phyloP scores from a whole-genome alignment of 371 early-diverging fungal species.

The Capillidium rhysosporum region DNA sequence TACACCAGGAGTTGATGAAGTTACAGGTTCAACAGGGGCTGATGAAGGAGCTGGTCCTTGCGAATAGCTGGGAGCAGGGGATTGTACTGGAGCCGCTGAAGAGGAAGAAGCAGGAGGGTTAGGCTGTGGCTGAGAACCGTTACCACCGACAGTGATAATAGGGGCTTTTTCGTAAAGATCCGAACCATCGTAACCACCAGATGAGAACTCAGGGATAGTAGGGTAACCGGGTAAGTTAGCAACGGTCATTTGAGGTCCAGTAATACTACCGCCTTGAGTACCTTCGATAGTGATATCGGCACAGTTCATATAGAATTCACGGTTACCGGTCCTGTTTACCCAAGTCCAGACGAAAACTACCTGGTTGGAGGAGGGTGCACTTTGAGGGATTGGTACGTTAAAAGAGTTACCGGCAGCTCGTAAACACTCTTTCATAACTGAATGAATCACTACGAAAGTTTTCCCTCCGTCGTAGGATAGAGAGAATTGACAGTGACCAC shows the following conservation, averaged over 20 bases:
- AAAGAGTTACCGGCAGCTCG: not conserved
- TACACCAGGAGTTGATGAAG: too few relatives aligned
- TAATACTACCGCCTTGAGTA: constrained; percentile 12
- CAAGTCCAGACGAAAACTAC: not conserved
- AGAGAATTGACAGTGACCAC: constrained; percentile 33
- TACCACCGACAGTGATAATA: constrained; percentile 13
- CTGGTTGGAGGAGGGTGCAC: not conserved
- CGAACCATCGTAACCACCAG: constrained; percentile 13
- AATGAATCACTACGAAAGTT: not conserved
- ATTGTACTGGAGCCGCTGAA: not conserved
- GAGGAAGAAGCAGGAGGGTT: not conserved
- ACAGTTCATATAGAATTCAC: constrained; percentile 45
- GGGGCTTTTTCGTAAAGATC: constrained; percentile 13
- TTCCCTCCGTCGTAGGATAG: constrained; percentile 11
- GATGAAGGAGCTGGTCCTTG: too few relatives aligned
- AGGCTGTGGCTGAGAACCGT: not conserved
- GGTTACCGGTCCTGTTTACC: constrained; percentile 34
- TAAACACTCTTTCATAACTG: not conserved
- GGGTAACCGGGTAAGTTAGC: constrained; percentile 21
- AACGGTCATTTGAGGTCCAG: constrained; percentile 24
- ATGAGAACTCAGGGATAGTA: constrained; percentile 22
- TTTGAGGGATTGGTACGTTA: not conserved
- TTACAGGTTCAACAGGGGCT: too few relatives aligned
- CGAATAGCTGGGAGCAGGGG: too few relatives aligned
- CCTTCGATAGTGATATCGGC: constrained; percentile 25